phyloP scores from a whole-genome alignment of 2,329 filamentous ascomycete genomes.

The Ceratocystis albifundus region DNA sequence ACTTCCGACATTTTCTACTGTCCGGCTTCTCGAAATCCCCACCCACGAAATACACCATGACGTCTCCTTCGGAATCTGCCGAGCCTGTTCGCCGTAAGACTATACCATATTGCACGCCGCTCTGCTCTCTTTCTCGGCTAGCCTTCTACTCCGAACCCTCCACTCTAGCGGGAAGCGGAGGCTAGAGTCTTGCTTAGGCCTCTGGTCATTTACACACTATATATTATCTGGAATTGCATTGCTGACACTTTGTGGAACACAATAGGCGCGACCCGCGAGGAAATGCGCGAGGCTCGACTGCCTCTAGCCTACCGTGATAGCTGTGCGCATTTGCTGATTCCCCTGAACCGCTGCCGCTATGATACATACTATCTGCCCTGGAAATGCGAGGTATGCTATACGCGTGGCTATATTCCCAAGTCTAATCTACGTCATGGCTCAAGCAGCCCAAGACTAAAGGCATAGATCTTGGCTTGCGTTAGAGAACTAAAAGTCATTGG shows the following conservation, averaged over 20 bases:
- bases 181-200: neutral
- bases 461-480: neutral
- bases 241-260: neutral
- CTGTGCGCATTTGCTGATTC: slow-evolving; percentile 89
- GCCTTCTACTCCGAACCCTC: neutral
- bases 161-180: neutral
- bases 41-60: neutral
- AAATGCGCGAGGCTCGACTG: slow-evolving; percentile 84
- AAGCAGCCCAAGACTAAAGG: neutral
- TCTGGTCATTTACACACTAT: neutral
- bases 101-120: neutral
- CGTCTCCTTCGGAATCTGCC: slow-evolving; percentile 12
- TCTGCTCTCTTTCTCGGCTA: neutral
- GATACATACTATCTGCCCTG: slow-evolving; percentile 90
- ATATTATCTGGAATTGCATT: neutral
- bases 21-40: neutral
- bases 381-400: slow-evolving; percentile 77
- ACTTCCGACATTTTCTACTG: too few relatives aligned
- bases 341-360: slow-evolving; percentile 85
- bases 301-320: slow-evolving; percentile 88
- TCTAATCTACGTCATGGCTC: neutral
- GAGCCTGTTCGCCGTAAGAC: slow-evolving; percentile 16
- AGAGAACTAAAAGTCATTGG: neutral
- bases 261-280: slow-evolving; percentile 67
- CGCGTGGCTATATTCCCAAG: neutral